Evolutionary conservation across 345 rosid species (phyloP).

Genomic region (Acer negundo): DNA sequence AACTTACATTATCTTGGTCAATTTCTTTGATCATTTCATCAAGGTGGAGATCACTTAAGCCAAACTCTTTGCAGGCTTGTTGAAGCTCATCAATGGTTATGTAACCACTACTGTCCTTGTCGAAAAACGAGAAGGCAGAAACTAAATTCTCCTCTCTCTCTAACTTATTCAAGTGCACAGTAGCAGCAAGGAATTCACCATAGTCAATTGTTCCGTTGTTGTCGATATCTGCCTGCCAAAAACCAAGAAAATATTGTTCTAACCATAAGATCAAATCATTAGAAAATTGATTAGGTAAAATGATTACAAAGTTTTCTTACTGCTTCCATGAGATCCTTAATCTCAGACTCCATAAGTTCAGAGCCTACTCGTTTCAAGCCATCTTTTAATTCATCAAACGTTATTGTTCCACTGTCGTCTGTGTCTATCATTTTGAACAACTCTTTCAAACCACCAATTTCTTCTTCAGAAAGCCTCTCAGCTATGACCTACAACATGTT

Average conservation of each 20-base stretch:
- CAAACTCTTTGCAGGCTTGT: constrained; percentile 77
- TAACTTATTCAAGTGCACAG: constrained; percentile 72
- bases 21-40: constrained; percentile 82
- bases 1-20: constrained; percentile 78
- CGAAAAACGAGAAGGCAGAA: constrained; percentile 73
- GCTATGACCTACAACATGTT: constrained; percentile 57
- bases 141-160: constrained; percentile 81
- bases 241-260: background rate
- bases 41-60: constrained; percentile 65
- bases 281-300: background rate
- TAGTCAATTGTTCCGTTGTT: constrained; percentile 78
- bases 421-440: constrained; percentile 82
- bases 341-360: constrained; percentile 84
- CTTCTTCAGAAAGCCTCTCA: constrained; percentile 81
- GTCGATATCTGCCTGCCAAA: constrained; percentile 76
- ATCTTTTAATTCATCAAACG: constrained; percentile 71
- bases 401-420: constrained; percentile 73
- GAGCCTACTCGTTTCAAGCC: constrained; percentile 63
- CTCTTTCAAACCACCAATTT: constrained; percentile 76
- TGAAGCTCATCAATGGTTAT: constrained; percentile 81
- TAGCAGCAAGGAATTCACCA: constrained; percentile 83
- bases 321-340: constrained; percentile 70
- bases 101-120: constrained; percentile 80
- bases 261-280: constrained; percentile 1
- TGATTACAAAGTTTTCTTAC: constrained; percentile 37